phyloP scores from a whole-genome alignment of 1,139 yeast genomes.

The Nakaseomyces kungkrabaensis region DNA sequence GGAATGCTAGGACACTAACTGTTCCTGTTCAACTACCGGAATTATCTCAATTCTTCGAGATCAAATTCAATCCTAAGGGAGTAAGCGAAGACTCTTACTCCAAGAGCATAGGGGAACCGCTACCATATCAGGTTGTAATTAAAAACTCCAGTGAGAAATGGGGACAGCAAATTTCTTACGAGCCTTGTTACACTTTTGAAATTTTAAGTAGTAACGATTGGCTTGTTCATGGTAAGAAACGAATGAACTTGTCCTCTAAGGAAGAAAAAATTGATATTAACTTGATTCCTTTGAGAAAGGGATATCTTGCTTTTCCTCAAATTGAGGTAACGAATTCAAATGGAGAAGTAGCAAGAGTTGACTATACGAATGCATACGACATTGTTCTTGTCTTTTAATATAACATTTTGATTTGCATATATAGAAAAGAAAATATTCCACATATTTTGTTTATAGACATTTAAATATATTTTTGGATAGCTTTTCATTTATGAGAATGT shows the following conservation, averaged over 20 bases:
- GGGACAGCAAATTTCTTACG: constrained; percentile 7
- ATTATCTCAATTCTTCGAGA: constrained; percentile 17
- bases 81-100: background rate
- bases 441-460: background rate
- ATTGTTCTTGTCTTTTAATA: constrained; percentile 41
- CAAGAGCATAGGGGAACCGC: constrained; percentile 15
- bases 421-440: too few species aligned
- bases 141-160: constrained; percentile 16
- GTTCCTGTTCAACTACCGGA: constrained; percentile 25
- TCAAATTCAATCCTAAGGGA: constrained; percentile 10
- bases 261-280: constrained; percentile 33
- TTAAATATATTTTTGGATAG: background rate
- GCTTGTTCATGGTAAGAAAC: constrained; percentile 27
- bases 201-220: constrained; percentile 25
- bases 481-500: background rate
- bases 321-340: constrained; percentile 37
- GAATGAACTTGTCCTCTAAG: constrained; percentile 12
- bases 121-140: constrained; percentile 14
- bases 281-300: constrained; percentile 66
- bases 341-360: constrained; percentile 44
- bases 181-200: constrained; percentile 14
- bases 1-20: constrained; percentile 12
- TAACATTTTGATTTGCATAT: background rate
- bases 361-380: constrained; percentile 58
- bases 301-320: constrained; percentile 60